Evolutionary conservation across 208 protist genomes (phyloP), one percentile per base, ranked within the genome.

Genomic region (Trypanosoma scelopori): DNA sequence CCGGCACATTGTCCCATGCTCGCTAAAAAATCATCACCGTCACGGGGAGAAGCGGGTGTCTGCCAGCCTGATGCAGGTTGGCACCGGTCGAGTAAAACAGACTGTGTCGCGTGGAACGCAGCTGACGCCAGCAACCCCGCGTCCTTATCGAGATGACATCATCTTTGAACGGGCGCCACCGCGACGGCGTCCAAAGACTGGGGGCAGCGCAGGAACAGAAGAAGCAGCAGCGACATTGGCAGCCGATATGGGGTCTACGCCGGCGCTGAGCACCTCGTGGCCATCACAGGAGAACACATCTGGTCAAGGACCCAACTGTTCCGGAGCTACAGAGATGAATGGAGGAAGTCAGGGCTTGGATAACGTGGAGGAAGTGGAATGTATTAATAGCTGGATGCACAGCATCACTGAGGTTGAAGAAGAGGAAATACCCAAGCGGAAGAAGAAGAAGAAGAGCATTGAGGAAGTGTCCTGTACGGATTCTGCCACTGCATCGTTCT

Each of bases 61-160:
- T 32, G 27, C 47, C n/a, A 47, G 20, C 11, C 18, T 25, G 11
- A 4, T 46, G 5, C n/a, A 27, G 37, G 23, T 15, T 45, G 25
- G 30, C 35, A 43, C 43, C 7, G 1, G 13, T 35, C 23, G 37
- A 27, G 9, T n/a, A 6, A 2, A 0, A 27, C 20, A 25, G 1
- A 30, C 22, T 22, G 22, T 55, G 2, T 60, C 52, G 15, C 51
- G 43, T 32, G 43, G 55, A 7, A 62, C 53, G 0, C 43, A 73
- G 30, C 20, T 64, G 27, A 73, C 57, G 23, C 59, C 50, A 18
- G 23, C 58, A 55, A 43, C 59, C 0, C 28, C 37, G 65, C 46
- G 69, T 35, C 69, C 60, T 16, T 74, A 74, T 55, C 22, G 27
- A 27, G 69, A 74, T 51, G 47, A 64, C n/a, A 45, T 74, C 55